Evolutionary conservation across 1,139 yeast species (phyloP).

Genomic region (Pichia norvegensis): DNA sequence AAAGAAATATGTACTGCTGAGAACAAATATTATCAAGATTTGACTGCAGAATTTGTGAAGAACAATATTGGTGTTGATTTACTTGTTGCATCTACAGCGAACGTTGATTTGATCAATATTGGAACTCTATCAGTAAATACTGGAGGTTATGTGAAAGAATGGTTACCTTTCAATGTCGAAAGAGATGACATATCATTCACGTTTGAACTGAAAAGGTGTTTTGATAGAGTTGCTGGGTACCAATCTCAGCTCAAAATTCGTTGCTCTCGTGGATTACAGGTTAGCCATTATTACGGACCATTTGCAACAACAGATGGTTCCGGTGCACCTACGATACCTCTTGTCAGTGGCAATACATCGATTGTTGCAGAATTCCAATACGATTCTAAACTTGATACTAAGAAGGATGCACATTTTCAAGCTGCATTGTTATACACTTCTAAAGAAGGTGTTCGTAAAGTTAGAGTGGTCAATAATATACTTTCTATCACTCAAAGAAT

Average conservation of each 20-base stretch:
- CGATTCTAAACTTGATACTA: slow-evolving; percentile 68
- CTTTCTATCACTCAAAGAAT: slow-evolving; percentile 73
- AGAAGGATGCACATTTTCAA: slow-evolving; percentile 82
- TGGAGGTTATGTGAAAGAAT: slow-evolving; percentile 64
- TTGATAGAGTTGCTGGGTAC: slow-evolving; percentile 50
- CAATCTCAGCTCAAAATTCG: slow-evolving; percentile 82
- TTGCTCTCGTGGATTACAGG: slow-evolving; percentile 83
- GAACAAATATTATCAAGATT: slow-evolving; percentile 51
- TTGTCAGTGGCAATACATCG: slow-evolving; percentile 56
- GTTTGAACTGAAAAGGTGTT: slow-evolving; percentile 47
- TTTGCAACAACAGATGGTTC: slow-evolving; percentile 27
- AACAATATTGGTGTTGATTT: slow-evolving; percentile 71
- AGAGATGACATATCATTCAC: slow-evolving; percentile 65
- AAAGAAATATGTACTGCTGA: slow-evolving; percentile 49
- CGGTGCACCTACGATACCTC: slow-evolving; percentile 66
- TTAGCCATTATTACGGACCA: slow-evolving; percentile 67
- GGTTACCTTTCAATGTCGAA: slow-evolving; percentile 59
- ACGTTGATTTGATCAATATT: slow-evolving; percentile 65
- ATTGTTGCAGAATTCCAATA: slow-evolving; percentile 66
- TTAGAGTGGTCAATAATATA: slow-evolving; percentile 75
- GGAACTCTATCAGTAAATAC: slow-evolving; percentile 61
- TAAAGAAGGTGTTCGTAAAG: slow-evolving; percentile 64
- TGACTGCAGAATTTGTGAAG: slow-evolving; percentile 51
- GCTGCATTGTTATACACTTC: slow-evolving; percentile 85
- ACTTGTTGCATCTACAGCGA: slow-evolving; percentile 55